Evolutionary conservation across 148 eudicot genomes (phyloP), one percentile per base, ranked within the genome.

Genomic region (Tetragonia tetragonoides): DNA sequence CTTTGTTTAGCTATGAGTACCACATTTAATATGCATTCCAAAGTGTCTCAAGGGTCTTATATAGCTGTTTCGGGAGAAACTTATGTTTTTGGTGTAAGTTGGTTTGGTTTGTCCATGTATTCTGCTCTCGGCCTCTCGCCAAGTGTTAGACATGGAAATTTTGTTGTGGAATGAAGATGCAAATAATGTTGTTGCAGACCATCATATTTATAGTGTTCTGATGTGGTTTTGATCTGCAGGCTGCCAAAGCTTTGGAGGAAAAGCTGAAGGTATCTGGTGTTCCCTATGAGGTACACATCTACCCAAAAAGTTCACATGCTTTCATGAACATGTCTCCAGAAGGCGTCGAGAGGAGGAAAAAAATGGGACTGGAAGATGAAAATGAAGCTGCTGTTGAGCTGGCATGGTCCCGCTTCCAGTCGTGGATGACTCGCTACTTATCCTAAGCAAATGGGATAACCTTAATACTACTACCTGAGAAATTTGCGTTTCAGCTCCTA

Each of bases 351-450:
- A 92, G 98, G 87, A 86, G 97, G 80, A 90, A 92, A 76, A 74
- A 72, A 20, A 91, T 92, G 98, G 98, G 97, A 49, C 21, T 90
- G 92, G 73, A 79, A 34, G 98, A 92, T 78, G 87, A 86, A 65
- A 88, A 88, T 78, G 91, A 87, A 76, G 87, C 84, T 70, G 87
- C 93, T 20, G 92, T 81, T 41, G 87, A 95, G 88, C 81, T 86
- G 40, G 98, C 97, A 14, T 95, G 98, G 98, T 88, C 95, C 67
- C 94, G 96, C 74, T 92, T 95, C 83, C 88, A 86, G 62, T 78
- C 95, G 38, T 95, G 95, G 97, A 88, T 95, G 98, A 40, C 84
- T 71, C 84, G 81, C 68, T 87, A 83, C 89, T 83, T 94, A 75
- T 87, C 85, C 72, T 83, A 81, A 80, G 74, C 57, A 66, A 47